phyloP scores from a whole-genome alignment of 371 early-diverging fungal species.

The Entomophthora muscae region DNA sequence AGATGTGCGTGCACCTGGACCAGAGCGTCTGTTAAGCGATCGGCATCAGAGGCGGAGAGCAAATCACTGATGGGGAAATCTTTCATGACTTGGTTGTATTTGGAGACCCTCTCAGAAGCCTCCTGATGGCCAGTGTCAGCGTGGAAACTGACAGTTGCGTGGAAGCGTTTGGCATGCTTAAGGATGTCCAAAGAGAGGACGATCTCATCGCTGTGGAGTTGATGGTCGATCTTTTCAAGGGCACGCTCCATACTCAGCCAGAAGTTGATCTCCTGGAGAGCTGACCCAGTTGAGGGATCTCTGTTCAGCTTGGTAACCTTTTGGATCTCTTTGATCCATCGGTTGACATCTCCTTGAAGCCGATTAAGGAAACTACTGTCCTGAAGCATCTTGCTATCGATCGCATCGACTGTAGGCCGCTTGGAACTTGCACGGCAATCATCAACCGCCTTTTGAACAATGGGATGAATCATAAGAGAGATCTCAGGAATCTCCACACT shows the following conservation, averaged over 20 bases:
- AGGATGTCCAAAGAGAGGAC: slow-evolving; percentile 83
- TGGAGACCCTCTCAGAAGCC: slow-evolving; percentile 73
- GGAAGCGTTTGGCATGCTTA: slow-evolving; percentile 94
- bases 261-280: slow-evolving; percentile 95
- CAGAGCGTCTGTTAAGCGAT: slow-evolving; percentile 63
- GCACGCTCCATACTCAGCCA: slow-evolving; percentile 95
- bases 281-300: slow-evolving; percentile 83
- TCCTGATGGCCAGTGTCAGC: slow-evolving; percentile 97
- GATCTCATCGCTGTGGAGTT: slow-evolving; percentile 82
- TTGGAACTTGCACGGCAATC: slow-evolving; percentile 41
- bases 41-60: slow-evolving; percentile 81
- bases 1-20: slow-evolving; percentile 78
- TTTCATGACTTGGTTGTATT: slow-evolving; percentile 94
- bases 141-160: slow-evolving; percentile 90
- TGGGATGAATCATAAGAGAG: slow-evolving; percentile 65
- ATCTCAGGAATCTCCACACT: slow-evolving; percentile 95
- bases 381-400: slow-evolving; percentile 39
- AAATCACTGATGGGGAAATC: slow-evolving; percentile 95
- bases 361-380: slow-evolving; percentile 83
- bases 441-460: slow-evolving; percentile 60
- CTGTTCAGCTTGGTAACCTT: slow-evolving; percentile 89
- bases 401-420: slow-evolving; percentile 50
- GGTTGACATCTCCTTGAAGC: slow-evolving; percentile 87
- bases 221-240: slow-evolving; percentile 81
- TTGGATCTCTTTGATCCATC: slow-evolving; percentile 97